Percentiles rank a stretch among this genome's conserved stretches.
Conservation (phyloP, 768 basidiomycete species). For the Sarcomyxa edulis region DNA sequence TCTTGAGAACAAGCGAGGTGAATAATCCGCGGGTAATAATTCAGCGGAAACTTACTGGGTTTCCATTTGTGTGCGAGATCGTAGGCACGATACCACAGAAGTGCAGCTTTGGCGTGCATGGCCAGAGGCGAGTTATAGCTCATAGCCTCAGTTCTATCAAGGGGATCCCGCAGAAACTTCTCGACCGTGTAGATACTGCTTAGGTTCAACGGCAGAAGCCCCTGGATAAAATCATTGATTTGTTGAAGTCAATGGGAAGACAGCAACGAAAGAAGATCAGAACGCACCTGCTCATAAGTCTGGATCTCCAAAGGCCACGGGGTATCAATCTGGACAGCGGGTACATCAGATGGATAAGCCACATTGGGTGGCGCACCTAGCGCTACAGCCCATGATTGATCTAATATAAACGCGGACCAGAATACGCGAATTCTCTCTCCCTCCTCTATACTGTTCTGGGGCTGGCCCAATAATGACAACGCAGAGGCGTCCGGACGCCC, state of each 20-base stretch:
- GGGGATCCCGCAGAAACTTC: constrained; percentile 14
- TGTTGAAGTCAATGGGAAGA: constrained; percentile 1
- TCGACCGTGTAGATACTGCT: constrained; percentile 17
- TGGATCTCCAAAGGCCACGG: constrained; percentile 34
- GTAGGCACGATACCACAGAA: constrained; percentile 29
- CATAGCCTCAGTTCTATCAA: constrained; percentile 16
- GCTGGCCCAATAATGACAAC: no score
- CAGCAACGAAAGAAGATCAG: background rate
- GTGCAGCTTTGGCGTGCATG: constrained; percentile 18
- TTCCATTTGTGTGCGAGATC: constrained; percentile 19
- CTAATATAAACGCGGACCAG: constrained; percentile 29
- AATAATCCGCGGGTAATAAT: background rate
- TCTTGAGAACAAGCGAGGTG: constrained; percentile 1
- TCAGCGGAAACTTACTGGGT: constrained; percentile 18
- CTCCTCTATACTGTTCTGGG: no score
- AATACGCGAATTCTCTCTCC: constrained; percentile 30
- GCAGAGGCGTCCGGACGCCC: no score
- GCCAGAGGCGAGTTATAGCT: constrained; percentile 16
- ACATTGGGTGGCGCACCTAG: constrained; percentile 28
- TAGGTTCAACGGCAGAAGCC: constrained; percentile 12
- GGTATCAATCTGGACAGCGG: constrained; percentile 22
- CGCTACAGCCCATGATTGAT: constrained; percentile 38
- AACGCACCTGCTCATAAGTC: constrained; percentile 27
- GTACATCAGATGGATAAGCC: constrained; percentile 5
- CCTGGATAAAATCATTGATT: constrained; percentile 9